These are phyloP conservation scores for Chrysochromulina tobinii DNA, from an alignment of 78 protist species.

Conservation along the genomic window DNA sequence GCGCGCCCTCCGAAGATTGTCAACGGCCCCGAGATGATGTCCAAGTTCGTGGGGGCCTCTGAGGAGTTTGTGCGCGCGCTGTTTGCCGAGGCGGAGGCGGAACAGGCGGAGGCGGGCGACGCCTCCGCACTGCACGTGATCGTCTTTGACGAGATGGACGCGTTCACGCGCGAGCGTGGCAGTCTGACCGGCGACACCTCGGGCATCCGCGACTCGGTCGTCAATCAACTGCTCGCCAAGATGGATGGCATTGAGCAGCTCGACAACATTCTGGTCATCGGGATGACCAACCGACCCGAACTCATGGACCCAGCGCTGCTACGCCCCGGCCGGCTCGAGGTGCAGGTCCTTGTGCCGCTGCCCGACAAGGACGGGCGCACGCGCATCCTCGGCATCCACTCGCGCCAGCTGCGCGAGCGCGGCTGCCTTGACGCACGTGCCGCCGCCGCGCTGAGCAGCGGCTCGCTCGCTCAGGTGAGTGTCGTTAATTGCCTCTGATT, in stretches of 20 bases:
- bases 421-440: conserved; percentile 7
- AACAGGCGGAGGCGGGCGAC: conserved; percentile 24
- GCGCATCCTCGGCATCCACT: conserved; percentile 32
- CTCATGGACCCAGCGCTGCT: conserved; percentile 52
- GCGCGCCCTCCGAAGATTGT: conserved; percentile 11
- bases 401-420: background rate
- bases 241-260: conserved; percentile 55
- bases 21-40: conserved; percentile 56
- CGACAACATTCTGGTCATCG: conserved; percentile 59
- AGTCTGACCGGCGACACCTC: conserved; percentile 17
- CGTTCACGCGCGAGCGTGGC: conserved; percentile 55
- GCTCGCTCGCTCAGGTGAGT: background rate
- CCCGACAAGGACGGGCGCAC: conserved; percentile 41
- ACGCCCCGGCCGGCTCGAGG: conserved; percentile 55
- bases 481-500: no score
- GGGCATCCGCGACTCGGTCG: conserved; percentile 52
- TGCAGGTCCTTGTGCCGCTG: conserved; percentile 21
- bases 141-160: conserved; percentile 66
- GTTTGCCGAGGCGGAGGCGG: conserved; percentile 53
- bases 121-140: conserved; percentile 36
- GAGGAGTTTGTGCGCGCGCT: conserved; percentile 56
- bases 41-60: conserved; percentile 49
- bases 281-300: conserved; percentile 50
- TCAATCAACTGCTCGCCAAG: conserved; percentile 67
- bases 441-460: background rate